These are phyloP conservation scores for Colletotrichum tofieldiae DNA, from an alignment of 2,329 filamentous ascomycete species.

Conservation along the genomic window DNA sequence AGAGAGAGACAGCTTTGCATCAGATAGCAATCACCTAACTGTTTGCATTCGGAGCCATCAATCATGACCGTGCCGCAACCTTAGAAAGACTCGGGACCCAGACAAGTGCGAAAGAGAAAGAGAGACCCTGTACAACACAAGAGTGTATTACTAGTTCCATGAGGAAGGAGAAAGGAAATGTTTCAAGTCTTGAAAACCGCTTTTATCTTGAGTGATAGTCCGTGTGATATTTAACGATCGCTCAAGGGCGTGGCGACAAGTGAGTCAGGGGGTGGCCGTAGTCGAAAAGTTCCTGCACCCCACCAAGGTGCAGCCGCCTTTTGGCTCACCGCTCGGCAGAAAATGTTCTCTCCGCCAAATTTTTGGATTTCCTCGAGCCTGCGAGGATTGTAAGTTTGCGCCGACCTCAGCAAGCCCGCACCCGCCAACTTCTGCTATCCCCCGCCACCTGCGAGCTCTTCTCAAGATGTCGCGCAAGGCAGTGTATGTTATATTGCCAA, in stretches of 20 bases:
- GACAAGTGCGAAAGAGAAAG: not conserved
- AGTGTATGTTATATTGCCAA: conserved; percentile 56
- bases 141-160: conserved; percentile 40
- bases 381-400: conserved; percentile 9
- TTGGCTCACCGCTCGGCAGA: conserved; percentile 58
- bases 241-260: conserved; percentile 10
- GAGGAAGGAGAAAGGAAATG: not conserved
- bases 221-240: not conserved
- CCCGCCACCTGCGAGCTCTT: conserved; percentile 36
- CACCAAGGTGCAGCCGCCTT: conserved; percentile 13
- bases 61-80: conserved; percentile 25
- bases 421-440: conserved; percentile 21
- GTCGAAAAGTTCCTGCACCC: conserved; percentile 36
- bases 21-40: conserved; percentile 43
- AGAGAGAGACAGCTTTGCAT: conserved; percentile 37
- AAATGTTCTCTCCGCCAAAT: conserved; percentile 50
- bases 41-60: conserved; percentile 31
- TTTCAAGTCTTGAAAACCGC: conserved; percentile 12
- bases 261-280: conserved; percentile 22
- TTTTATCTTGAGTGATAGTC: not conserved
- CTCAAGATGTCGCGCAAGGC: conserved; percentile 73
- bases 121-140: conserved; percentile 40
- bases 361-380: conserved; percentile 54
- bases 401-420: conserved; percentile 28
- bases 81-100: not conserved